Base-by-base conservation (phyloP, 805 yeast species). In the Lipomyces mesembrius region DNA sequence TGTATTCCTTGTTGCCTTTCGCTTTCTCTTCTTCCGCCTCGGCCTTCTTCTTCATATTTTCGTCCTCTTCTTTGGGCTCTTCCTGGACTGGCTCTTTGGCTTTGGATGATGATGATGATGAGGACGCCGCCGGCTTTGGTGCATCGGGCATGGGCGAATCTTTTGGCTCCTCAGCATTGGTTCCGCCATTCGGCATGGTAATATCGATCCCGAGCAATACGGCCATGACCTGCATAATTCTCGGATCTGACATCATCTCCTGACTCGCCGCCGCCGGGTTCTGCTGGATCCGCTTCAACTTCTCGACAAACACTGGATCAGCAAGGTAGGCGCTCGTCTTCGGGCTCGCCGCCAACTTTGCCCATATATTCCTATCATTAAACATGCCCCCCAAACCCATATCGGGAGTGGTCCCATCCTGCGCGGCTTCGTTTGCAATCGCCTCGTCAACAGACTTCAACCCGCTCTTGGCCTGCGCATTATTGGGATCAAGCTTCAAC, bases 391-490 rank as follows among this genome's bases (percentile, higher is more conserved):
- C 90, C 76, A 93, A 80, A 1, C 97, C 96, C 81, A 88, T 77
- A 75, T 87, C 94, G 17, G 92, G 91, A 61, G 80, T 76, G 5
- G 77, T 69, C 57, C 81, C 84, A 43, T 82, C 75, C 20, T 71
- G 75, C 43, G 76, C 75, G 59, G 84, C 83, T 74, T 86, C 83
- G 17, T 84, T 74, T 43, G 77, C 76, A 65, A 86, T 82, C 14
- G 92, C 88, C 55, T 84, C 84, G 61, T 87, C 85, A 29, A 92
- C 92, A 61, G 90, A 83, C 62, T 84, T 79, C 67, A 93, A 79
- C 2, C 98, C 99, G 59, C 87, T 87, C 77, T 88, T 83, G 53
- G 98, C 98, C 87, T 91, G 90, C 67, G 91, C 87, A 77, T 95
- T 95, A 62, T 81, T 62, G 34, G 95, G 84, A 73, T 94, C 98